A percentile compares a stretch with the other conserved stretches of the same genome.
Conservation (phyloP, 106 monocot species). For the Amphibolis antarctica region DNA sequence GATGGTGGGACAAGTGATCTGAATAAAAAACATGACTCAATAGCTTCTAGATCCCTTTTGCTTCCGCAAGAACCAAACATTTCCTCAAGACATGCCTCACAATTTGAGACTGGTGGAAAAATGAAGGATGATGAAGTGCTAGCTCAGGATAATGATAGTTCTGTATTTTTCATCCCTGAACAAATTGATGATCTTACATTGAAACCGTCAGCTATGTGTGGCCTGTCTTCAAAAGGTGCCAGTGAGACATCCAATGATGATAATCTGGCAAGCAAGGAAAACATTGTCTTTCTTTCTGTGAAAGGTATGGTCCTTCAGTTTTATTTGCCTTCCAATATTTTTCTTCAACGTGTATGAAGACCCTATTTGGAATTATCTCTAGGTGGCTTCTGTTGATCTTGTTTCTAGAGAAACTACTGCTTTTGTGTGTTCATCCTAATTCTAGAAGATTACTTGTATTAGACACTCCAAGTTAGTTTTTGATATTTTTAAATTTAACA, state of each 20-base stretch:
- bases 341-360: neutral
- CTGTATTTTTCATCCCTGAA: slow-evolving; percentile 5
- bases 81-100: neutral
- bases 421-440: no score
- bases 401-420: no score
- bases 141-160: slow-evolving; percentile 2
- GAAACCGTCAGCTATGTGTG: slow-evolving; percentile 34
- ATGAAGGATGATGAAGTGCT: neutral
- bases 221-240: slow-evolving; percentile 18
- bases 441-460: no score
- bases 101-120: neutral
- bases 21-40: slow-evolving; percentile 1
- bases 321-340: neutral
- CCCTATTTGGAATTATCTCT: no score
- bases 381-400: no score
- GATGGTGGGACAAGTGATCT: slow-evolving; percentile 8
- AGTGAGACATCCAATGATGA: slow-evolving; percentile 27
- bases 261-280: slow-evolving; percentile 23
- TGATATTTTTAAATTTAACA: no score
- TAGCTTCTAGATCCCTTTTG: slow-evolving; percentile 1
- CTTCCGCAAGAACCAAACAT: slow-evolving; percentile 2
- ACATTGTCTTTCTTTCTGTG: slow-evolving; percentile 39
- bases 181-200: slow-evolving; percentile 27
- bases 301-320: slow-evolving; percentile 44
- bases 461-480: no score